These are phyloP conservation scores for Macrocybe gigantea DNA, from an alignment of 768 basidiomycete species.

Conservation along the genomic window DNA sequence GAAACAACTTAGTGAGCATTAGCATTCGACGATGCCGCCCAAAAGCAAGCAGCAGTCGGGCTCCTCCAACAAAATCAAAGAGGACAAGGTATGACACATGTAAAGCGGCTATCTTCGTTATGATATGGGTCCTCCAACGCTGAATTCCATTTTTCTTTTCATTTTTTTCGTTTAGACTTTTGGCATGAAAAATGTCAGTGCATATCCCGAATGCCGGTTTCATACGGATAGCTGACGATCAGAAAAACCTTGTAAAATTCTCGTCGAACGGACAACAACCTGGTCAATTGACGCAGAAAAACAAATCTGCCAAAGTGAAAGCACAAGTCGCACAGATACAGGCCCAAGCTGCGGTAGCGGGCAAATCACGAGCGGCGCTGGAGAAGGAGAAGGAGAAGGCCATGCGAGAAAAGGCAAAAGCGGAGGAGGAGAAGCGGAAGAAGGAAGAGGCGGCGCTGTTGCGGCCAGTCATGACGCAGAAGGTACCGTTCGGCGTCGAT, in stretches of 20 bases:
- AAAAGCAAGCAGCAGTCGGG: slow-evolving; percentile 16
- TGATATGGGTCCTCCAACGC: too few species aligned
- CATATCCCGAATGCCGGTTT: not conserved
- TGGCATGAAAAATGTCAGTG: slow-evolving; percentile 16
- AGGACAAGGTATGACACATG: slow-evolving; percentile 14
- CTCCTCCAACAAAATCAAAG: slow-evolving; percentile 17
- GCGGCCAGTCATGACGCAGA: slow-evolving; percentile 76
- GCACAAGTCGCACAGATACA: slow-evolving; percentile 77
- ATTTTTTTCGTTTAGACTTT: slow-evolving; percentile 9
- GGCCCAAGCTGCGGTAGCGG: slow-evolving; percentile 63
- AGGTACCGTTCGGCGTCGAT: slow-evolving; percentile 92
- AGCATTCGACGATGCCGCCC: slow-evolving; percentile 12
- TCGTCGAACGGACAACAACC: not conserved
- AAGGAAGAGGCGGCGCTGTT: slow-evolving; percentile 84
- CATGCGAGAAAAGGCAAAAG: slow-evolving; percentile 65
- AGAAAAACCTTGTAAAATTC: not conserved
- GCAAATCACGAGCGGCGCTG: slow-evolving; percentile 74
- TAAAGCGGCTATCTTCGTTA: not conserved
- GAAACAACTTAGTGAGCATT: not conserved
- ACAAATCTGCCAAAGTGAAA: slow-evolving; percentile 91
- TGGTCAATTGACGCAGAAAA: slow-evolving; percentile 57
- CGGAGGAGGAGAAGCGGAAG: slow-evolving; percentile 75
- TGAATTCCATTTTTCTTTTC: too few species aligned
- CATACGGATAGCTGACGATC: too few species aligned
- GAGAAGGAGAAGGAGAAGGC: slow-evolving; percentile 87